Evolutionary conservation across 768 basidiomycete species (phyloP), one percentile per base, ranked within the genome.

Genomic region (Suillus lakei): DNA sequence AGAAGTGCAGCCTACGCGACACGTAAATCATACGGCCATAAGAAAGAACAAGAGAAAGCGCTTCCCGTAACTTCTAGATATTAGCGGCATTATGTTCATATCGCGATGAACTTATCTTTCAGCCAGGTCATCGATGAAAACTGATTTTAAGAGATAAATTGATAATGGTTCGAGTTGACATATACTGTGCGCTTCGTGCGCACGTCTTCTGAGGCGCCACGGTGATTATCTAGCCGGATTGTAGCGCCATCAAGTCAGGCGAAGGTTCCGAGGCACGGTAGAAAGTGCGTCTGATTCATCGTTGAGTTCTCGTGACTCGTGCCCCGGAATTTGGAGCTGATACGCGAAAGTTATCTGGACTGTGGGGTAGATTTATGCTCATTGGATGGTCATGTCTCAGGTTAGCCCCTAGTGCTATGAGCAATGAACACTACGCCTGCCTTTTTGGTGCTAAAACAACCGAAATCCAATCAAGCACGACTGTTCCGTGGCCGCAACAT

Each of bases 341-440:
- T 54, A 54, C 10, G 53, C 53, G 21, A n/a, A n/a, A 54, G 53
- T 34, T 54, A 30, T 51, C 28, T 51, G 28, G 16, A 51, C 28
- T 28, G 16, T 51, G 32, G 21, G 30, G 30, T 21, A 53, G 51
- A 12, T 53, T 28, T 53, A 53, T 30, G 51, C 50, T 28, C 50
- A 7, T 50, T 50, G 15, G 26, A 50, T 6, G 48, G 26, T 26
- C 5, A n/a, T 21, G 23, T 48, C 46, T 51, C 5, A 18, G 26
- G 28, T 53, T 30, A 21, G 51, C 51, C 51, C 18, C 51, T 53
- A 51, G 16, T 48, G 23, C 23, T 26, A 48, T 4, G 48, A 53
- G 28, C 30, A 53, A 53, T 54, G 32, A 59, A 59, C 18, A 59
- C 58, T 59, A 59, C 58, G 10, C 58, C 58, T 59, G 58, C 58